phyloP scores from a whole-genome alignment of 257 asterid genomes.

The Fraxinus anomala region DNA sequence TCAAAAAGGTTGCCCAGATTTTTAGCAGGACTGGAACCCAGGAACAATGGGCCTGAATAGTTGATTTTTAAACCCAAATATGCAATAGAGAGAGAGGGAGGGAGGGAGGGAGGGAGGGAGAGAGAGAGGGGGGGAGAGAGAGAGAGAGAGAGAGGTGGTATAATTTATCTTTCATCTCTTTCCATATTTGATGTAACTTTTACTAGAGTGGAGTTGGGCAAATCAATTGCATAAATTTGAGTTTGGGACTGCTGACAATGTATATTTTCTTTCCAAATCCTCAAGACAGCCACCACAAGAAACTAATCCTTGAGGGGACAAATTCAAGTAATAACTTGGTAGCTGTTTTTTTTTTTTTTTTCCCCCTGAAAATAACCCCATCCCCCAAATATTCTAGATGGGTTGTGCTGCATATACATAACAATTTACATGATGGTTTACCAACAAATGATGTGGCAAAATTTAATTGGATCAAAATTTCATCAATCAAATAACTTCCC shows the following conservation, averaged over 20 bases:
- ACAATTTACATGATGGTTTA: no score
- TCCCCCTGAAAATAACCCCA: background rate
- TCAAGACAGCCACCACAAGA: background rate
- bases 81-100: background rate
- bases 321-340: background rate
- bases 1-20: background rate
- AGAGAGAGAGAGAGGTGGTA: background rate
- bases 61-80: background rate
- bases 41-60: background rate
- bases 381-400: background rate
- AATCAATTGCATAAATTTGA: background rate
- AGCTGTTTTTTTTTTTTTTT: background rate
- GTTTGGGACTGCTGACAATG: background rate
- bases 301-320: background rate
- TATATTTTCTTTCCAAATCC: background rate
- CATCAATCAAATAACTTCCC: no score
- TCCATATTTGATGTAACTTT: background rate
- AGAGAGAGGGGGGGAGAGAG: background rate
- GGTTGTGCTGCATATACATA: no score
- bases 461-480: no score
- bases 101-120: no score
- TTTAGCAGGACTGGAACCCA: background rate
- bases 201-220: background rate
- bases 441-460: no score
- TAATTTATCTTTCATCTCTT: background rate